phyloP scores from a whole-genome alignment of 2,329 filamentous ascomycete species.

The Fusarium abutilonis region DNA sequence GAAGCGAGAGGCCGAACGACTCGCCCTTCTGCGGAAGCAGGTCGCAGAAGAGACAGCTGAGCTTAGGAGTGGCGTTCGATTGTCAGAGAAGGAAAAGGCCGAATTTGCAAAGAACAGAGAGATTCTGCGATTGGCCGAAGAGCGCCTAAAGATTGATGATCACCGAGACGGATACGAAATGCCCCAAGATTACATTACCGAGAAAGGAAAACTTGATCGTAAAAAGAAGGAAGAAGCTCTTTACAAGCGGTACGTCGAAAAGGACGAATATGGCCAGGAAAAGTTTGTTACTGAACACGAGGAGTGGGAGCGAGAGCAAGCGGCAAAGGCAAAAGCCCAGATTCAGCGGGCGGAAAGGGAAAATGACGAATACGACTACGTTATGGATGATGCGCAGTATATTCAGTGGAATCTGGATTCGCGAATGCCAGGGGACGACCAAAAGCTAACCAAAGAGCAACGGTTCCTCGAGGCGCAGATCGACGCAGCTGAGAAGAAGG shows the following conservation, averaged over 20 bases:
- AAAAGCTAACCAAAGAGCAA: conserved; percentile 80
- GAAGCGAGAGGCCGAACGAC: conserved; percentile 86
- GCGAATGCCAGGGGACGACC: conserved; percentile 75
- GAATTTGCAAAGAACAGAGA: conserved; percentile 92
- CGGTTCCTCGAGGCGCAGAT: conserved; percentile 81
- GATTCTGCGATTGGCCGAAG: conserved; percentile 81
- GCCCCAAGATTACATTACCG: conserved; percentile 94
- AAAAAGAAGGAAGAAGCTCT: conserved; percentile 90
- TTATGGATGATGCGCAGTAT: conserved; percentile 89
- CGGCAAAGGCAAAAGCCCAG: conserved; percentile 86
- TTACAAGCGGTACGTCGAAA: conserved; percentile 89
- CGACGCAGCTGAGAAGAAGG: conserved; percentile 88
- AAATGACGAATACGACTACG: conserved; percentile 89
- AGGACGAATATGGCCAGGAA: conserved; percentile 87
- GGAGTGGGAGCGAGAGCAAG: conserved; percentile 93
- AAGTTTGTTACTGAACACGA: conserved; percentile 93
- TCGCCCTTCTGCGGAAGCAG: conserved; percentile 88
- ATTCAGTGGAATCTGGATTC: conserved; percentile 86
- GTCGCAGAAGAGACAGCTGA: conserved; percentile 90
- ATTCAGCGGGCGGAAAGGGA: conserved; percentile 78
- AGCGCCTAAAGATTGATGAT: conserved; percentile 87
- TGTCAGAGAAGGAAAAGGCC: conserved; percentile 82
- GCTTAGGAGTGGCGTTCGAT: conserved; percentile 75
- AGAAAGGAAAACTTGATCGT: conserved; percentile 87
- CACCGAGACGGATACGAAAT: conserved; percentile 91